phyloP scores from a whole-genome alignment of 2,329 filamentous ascomycete genomes.

The Lasiodiplodia sp. region DNA sequence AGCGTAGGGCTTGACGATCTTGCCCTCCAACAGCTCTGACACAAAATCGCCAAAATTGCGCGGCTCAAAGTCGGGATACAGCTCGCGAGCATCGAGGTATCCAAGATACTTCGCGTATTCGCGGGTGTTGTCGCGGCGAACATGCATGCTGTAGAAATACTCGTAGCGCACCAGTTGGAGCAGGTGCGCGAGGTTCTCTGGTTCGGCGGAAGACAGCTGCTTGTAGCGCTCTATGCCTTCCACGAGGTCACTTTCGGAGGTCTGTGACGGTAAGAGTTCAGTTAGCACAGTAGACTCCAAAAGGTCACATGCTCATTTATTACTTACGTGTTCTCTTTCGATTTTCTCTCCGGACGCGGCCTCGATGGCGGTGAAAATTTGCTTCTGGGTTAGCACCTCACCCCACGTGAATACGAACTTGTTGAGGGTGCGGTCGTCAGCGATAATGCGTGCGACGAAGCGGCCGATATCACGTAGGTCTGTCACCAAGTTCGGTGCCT shows the following conservation, averaged over 20 bases:
- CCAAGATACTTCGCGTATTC: conserved; percentile 63
- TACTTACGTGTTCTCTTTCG: no score
- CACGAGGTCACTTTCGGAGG: background rate
- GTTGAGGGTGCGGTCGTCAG: conserved; percentile 62
- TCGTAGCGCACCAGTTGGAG: background rate
- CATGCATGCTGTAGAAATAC: conserved; percentile 39
- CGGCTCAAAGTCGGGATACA: conserved; percentile 61
- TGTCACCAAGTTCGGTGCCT: conserved; percentile 53
- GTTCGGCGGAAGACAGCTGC: background rate
- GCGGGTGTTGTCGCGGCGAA: conserved; percentile 62
- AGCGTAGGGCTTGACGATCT: background rate
- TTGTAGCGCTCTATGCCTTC: background rate
- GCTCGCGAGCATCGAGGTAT: conserved; percentile 59
- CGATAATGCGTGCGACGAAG: conserved; percentile 60
- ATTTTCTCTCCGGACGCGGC: conserved; percentile 56
- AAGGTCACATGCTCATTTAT: no score
- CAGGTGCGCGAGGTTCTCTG: no score
- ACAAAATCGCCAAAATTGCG: background rate
- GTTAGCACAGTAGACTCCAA: no score
- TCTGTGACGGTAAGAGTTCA: no score
- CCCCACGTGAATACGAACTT: conserved; percentile 58
- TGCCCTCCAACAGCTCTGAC: background rate
- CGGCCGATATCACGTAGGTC: conserved; percentile 61
- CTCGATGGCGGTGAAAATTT: conserved; percentile 58
- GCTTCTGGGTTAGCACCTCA: conserved; percentile 54